These are phyloP conservation scores for Phoma sp. DNA, from an alignment of 2,329 filamentous ascomycete species.

Conservation along the genomic window DNA sequence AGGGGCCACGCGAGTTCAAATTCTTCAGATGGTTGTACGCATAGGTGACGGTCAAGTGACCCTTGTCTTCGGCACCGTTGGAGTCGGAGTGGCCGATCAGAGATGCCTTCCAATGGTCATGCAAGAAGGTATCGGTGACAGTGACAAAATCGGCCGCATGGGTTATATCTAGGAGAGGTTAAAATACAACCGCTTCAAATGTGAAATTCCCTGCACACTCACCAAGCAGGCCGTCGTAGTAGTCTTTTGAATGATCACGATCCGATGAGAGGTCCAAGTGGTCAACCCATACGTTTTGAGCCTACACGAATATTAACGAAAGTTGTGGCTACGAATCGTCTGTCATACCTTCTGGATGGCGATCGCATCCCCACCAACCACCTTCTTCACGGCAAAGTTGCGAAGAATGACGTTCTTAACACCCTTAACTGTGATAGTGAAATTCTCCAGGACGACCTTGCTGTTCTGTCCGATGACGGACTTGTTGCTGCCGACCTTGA, in stretches of 20 bases:
- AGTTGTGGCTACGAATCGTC: slow-evolving; percentile 51
- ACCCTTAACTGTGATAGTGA: slow-evolving; percentile 56
- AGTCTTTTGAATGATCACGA: slow-evolving; percentile 67
- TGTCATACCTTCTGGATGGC: slow-evolving; percentile 49
- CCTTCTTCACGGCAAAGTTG: slow-evolving; percentile 61
- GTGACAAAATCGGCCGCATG: slow-evolving; percentile 69
- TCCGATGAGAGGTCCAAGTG: slow-evolving; percentile 70
- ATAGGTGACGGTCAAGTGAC: slow-evolving; percentile 68
- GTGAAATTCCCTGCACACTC: no score
- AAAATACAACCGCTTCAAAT: no score
- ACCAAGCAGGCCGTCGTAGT: slow-evolving; percentile 69
- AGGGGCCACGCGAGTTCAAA: slow-evolving; percentile 68
- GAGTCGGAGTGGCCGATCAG: slow-evolving; percentile 66
- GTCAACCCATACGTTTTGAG: slow-evolving; percentile 68
- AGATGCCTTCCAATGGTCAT: slow-evolving; percentile 66
- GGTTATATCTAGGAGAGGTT: slow-evolving; percentile 53
- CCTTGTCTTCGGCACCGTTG: slow-evolving; percentile 64
- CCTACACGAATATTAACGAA: slow-evolving; percentile 16
- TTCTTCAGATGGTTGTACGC: slow-evolving; percentile 70
- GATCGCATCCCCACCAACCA: slow-evolving; percentile 60
- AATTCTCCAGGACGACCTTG: slow-evolving; percentile 52
- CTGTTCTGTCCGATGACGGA: slow-evolving; percentile 59
- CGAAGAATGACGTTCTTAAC: slow-evolving; percentile 62
- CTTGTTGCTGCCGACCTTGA: slow-evolving; percentile 58
- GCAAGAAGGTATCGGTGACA: slow-evolving; percentile 59